A percentile compares a stretch with the other conserved stretches of the same genome.
Conservation (phyloP, 2,329 filamentous ascomycete species). For the Paecilomyces fulvus region DNA sequence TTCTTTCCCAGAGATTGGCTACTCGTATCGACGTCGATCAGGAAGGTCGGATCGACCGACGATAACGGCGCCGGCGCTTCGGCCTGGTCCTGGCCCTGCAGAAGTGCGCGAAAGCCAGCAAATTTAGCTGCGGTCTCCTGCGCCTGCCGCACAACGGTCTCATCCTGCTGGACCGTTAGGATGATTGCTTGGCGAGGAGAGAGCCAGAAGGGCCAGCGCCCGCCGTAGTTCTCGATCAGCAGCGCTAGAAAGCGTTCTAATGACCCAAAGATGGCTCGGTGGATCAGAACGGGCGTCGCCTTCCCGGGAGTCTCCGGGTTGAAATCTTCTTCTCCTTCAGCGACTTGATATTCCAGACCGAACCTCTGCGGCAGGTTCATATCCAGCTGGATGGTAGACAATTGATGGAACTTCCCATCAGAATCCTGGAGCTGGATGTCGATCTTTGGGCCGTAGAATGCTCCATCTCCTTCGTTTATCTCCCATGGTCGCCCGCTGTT, state of each 20-base stretch:
- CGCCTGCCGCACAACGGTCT: constrained; percentile 36
- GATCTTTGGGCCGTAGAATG: constrained; percentile 89
- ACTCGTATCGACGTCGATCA: constrained; percentile 62
- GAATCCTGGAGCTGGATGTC: constrained; percentile 75
- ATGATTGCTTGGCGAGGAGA: constrained; percentile 71
- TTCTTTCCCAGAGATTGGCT: constrained; percentile 58
- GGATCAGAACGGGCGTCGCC: constrained; percentile 69
- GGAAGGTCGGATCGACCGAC: constrained; percentile 51
- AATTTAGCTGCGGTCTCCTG: constrained; percentile 46
- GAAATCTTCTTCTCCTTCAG: constrained; percentile 34
- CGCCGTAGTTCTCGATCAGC: constrained; percentile 73
- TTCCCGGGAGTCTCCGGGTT: constrained; percentile 42
- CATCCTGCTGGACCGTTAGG: constrained; percentile 58
- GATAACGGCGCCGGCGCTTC: constrained; percentile 31
- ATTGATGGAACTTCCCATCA: constrained; percentile 78
- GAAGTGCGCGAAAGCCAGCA: constrained; percentile 28
- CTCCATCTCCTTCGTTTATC: constrained; percentile 72
- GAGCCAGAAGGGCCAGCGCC: constrained; percentile 81
- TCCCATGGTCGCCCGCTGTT: constrained; percentile 60
- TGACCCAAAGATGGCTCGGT: constrained; percentile 75
- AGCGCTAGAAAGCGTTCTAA: constrained; percentile 79
- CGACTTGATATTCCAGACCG: constrained; percentile 60
- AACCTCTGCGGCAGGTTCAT: constrained; percentile 84
- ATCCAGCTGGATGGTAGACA: constrained; percentile 81
- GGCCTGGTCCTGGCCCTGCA: constrained; percentile 13